Percentiles rank a stretch among this genome's conserved stretches.
Conservation (phyloP, 306 rosid genomes). For the Astragalus membranaceus region DNA sequence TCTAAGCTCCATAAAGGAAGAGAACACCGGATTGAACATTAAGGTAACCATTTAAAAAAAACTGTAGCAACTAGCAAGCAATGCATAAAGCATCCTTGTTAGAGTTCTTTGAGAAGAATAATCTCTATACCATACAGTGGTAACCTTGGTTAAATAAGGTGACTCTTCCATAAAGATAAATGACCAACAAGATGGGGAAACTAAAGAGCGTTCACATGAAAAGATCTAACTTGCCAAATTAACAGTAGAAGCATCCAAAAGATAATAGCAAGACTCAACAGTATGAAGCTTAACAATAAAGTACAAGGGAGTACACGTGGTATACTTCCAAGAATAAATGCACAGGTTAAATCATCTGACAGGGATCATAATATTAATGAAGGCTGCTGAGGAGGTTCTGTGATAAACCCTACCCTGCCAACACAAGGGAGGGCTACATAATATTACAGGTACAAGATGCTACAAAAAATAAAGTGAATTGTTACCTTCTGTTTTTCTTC, state of each 20-base stretch:
- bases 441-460: background rate
- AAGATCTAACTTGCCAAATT: background rate
- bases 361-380: background rate
- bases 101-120: background rate
- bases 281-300: background rate
- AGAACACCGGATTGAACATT: background rate
- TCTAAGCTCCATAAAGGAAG: constrained; percentile 11
- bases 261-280: background rate
- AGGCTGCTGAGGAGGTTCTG: too few relatives aligned
- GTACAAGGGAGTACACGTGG: background rate
- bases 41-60: background rate
- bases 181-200: background rate
- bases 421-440: background rate
- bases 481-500: constrained; percentile 77
- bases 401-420: background rate
- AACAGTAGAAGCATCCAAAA: background rate
- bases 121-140: background rate
- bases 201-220: background rate
- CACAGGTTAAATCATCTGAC: background rate
- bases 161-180: background rate
- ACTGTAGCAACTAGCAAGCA: background rate
- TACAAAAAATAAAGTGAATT: background rate
- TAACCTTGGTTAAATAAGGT: background rate
- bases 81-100: background rate
- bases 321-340: background rate